Conservation (phyloP, 2,329 filamentous ascomycete genomes). For the Cercospora janseana region DNA sequence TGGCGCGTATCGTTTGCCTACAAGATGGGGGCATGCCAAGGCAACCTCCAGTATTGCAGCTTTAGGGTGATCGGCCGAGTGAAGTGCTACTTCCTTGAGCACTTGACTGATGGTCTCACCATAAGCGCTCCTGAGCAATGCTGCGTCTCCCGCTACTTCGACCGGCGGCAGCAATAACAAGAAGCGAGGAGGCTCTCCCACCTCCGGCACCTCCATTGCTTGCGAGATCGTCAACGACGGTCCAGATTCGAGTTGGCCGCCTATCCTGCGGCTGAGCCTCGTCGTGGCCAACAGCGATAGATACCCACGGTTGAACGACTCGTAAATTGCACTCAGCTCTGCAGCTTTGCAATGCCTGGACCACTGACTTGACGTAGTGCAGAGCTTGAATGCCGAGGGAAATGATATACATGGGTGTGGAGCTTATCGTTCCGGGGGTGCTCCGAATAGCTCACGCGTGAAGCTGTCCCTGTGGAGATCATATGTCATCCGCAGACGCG, state of each 20-base stretch:
- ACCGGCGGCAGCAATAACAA: slow-evolving; percentile 49
- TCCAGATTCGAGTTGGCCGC: background rate
- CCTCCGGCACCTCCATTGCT: slow-evolving; percentile 13
- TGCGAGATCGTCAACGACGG: background rate
- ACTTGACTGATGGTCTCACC: slow-evolving; percentile 44
- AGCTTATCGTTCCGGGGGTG: background rate
- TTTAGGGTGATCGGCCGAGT: slow-evolving; percentile 32
- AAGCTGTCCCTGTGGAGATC: background rate
- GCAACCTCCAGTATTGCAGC: slow-evolving; percentile 57
- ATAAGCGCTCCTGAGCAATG: slow-evolving; percentile 46
- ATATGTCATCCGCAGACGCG: slow-evolving; percentile 1
- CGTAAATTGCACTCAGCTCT: background rate
- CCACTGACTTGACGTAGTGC: background rate
- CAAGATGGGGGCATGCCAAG: slow-evolving; percentile 62
- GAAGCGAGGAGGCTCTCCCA: slow-evolving; percentile 33
- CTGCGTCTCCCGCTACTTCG: slow-evolving; percentile 41
- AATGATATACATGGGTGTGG: background rate
- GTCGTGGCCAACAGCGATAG: background rate
- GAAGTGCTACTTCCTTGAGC: slow-evolving; percentile 42
- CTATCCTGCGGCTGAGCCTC: background rate
- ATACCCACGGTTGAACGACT: background rate
- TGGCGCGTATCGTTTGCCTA: slow-evolving; percentile 49
- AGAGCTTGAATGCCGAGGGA: slow-evolving; percentile 5
- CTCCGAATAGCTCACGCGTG: background rate
- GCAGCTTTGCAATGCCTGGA: background rate